These are phyloP conservation scores for Metschnikowia orientalis DNA, from an alignment of 805 yeast genomes.

Conservation along the genomic window DNA sequence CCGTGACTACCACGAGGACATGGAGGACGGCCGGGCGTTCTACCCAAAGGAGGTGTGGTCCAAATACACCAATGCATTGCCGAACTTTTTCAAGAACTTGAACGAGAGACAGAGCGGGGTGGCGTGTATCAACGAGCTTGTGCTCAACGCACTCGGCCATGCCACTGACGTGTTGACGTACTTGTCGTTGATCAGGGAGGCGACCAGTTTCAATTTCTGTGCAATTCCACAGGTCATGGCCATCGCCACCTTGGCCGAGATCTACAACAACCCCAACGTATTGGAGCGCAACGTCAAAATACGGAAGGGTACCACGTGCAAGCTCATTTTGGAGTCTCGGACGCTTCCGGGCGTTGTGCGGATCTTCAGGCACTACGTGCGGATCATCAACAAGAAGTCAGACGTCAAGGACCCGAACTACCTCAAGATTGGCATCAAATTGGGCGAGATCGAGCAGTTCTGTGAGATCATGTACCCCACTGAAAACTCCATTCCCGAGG, in stretches of 20 bases:
- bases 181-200: slow-evolving; percentile 72
- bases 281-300: slow-evolving; percentile 75
- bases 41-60: slow-evolving; percentile 96
- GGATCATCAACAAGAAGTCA: slow-evolving; percentile 73
- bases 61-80: slow-evolving; percentile 62
- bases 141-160: slow-evolving; percentile 72
- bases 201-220: slow-evolving; percentile 83
- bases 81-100: slow-evolving; percentile 48
- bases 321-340: slow-evolving; percentile 67
- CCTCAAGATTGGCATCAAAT: slow-evolving; percentile 72
- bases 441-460: slow-evolving; percentile 86
- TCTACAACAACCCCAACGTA: slow-evolving; percentile 75
- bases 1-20: slow-evolving; percentile 90
- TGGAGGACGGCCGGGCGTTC: slow-evolving; percentile 86
- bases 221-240: slow-evolving; percentile 99
- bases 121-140: slow-evolving; percentile 75
- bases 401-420: slow-evolving; percentile 83
- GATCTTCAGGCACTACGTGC: slow-evolving; percentile 72
- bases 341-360: slow-evolving; percentile 69
- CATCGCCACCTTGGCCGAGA: slow-evolving; percentile 83
- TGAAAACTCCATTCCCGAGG: slow-evolving; percentile 42
- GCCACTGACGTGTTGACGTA: slow-evolving; percentile 72
- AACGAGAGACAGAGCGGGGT: slow-evolving; percentile 56
- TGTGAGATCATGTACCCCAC: slow-evolving; percentile 75
- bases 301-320: slow-evolving; percentile 82